A percentile compares a stretch with the other conserved stretches of the same genome.
These are phyloP conservation scores for Solanum ahanhuiri DNA, from an alignment of 257 asterid species.

Conservation along the genomic window DNA sequence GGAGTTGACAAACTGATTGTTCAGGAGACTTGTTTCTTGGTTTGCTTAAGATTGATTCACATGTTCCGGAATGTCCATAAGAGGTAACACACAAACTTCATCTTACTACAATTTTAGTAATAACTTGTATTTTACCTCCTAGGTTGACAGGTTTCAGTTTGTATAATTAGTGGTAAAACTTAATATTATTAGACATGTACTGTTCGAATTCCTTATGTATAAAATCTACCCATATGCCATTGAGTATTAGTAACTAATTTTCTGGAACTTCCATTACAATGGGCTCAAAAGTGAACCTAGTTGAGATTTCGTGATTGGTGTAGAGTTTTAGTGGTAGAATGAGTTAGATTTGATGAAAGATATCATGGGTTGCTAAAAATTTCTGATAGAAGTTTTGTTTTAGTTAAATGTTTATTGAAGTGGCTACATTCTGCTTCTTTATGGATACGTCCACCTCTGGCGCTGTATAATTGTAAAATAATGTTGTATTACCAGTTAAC, in stretches of 20 bases:
- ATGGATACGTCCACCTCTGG: no score
- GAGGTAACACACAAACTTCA: not conserved
- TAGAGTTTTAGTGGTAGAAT: not conserved
- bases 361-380: not conserved
- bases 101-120: not conserved
- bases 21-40: not conserved
- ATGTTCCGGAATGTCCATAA: not conserved
- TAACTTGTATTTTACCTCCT: not conserved
- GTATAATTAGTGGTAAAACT: not conserved
- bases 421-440: no score
- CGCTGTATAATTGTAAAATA: no score
- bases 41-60: not conserved
- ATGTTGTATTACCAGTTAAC: no score
- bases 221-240: not conserved
- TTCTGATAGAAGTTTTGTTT: not conserved
- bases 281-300: not conserved
- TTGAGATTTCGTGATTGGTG: not conserved
- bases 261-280: not conserved
- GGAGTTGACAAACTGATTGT: not conserved
- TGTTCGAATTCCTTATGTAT: not conserved
- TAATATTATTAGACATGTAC: not conserved
- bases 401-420: not conserved
- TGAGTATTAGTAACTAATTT: not conserved
- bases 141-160: not conserved
- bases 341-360: not conserved